Evolutionary conservation across 345 rosid species (phyloP), one percentile per base, ranked within the genome.

Genomic region (Triadica sebifera): DNA sequence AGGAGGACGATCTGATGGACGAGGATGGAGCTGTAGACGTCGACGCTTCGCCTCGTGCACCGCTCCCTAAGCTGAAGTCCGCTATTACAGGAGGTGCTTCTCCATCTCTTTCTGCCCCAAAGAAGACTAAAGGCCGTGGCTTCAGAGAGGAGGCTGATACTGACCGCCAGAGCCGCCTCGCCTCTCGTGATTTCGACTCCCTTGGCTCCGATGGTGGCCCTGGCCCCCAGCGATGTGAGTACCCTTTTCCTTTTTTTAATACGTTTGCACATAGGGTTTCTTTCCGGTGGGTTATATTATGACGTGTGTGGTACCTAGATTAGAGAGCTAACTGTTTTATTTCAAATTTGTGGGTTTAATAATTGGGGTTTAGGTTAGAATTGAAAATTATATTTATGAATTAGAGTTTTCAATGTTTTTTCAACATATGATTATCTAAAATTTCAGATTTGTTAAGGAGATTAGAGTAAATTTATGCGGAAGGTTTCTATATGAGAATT

Each of bases 1-100:
- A 95, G 87, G 96, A 95, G 12, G 98, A 95, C 69, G 98, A 93
- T 75, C 87, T 95, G 73, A 93, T 95, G 99, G 99, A 93, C 85
- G 99, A 95, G 80, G 99, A 93, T 13, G 85, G 80, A 22, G 84
- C 75, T 13, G 88, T 68, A 8, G 93, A 86, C 50, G 91, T 73
- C 25, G 93, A 93, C 76, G 81, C 88, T 49, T 89, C 95, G 37
- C 92, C 88, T 9, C 89, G 90, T 5, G 70, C 75, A 5, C 91
- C 88, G 6, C 80, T 75, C 19, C 94, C 89, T 34, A 90, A 86
- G 81, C 86, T 95, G 64, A 89, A 84, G 82, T 95, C 99, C 0
- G 90, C 99, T 43, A 95, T 95, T 47, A 87, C 96, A 29, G 93
- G 94, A 73, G 97, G 91, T 50, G 88, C 90, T 19, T 76, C 90